Evolutionary conservation across 352 stramenopile genomes (phyloP), one percentile per base, ranked within the genome.

Genomic region (Pythium guiyangense): DNA sequence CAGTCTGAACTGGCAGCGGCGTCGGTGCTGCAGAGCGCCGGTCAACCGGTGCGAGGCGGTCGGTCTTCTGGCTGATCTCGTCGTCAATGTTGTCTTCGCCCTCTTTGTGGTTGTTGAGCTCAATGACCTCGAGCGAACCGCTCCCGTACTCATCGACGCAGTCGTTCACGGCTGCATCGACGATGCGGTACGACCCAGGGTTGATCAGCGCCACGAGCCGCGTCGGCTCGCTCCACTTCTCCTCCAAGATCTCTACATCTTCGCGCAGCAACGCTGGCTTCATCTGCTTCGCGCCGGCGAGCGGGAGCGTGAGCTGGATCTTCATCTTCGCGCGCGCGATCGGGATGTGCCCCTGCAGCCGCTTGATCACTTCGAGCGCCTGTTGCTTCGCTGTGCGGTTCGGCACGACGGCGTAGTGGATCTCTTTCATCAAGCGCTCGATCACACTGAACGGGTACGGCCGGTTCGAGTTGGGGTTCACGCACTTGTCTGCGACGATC

Each of bases 271-370:
- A n/a, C 6, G 62, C 73, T 0, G 69, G 60, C 61, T 90, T 88
- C 49, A 92, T 89, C 20, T 60, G 62, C 35, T 88, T 73, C 25
- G 60, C 73, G 44, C 69, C 79, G 0, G 62, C 64, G 4, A 64
- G 42, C 3, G 88, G 72, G 0, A 84, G 75, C 18, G 89, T 79
- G 25, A 96, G 76, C 60, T 88, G 79, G 45, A 98, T 83, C 70
- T 97, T 91, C 97, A 99, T 99, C 67, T 98, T 98, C 22, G 97
- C 96, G 44, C 97, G 81, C 52, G 96, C 88, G 61, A 99, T 96
- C 18, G 94, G 90, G 63, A 99, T 94, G 47, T 97, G 81, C 29
- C 81, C 69, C 18, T 87, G 71, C 25, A 99, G 77, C 55, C 92
- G 87, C 67, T 96, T 97, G 60, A 99, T 98, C 46, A 98, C 89